Conservation (phyloP, 140 eudicot species). For the Bidens hawaiensis region DNA sequence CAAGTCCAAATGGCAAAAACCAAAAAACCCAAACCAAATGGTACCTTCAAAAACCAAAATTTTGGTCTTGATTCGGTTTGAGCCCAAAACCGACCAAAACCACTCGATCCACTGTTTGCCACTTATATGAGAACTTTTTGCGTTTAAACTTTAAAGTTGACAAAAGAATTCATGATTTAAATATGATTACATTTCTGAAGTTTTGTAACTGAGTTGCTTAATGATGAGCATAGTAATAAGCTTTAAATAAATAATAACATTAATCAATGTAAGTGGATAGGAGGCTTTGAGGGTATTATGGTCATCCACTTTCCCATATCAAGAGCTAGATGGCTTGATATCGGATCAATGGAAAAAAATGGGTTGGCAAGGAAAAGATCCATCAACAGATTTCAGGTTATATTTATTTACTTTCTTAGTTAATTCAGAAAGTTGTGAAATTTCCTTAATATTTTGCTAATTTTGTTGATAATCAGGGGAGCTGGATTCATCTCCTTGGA, state of each 20-base stretch:
- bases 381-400: conserved; percentile 95
- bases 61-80: no score
- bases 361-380: conserved; percentile 99
- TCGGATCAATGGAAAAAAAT: conserved; percentile 96
- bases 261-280: conserved; percentile 40
- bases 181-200: not conserved
- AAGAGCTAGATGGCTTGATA: conserved; percentile 56
- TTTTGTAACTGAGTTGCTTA: not conserved
- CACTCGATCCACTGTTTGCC: not conserved
- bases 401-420: conserved; percentile 8
- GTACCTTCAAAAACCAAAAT: no score
- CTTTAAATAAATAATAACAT: conserved; percentile 19
- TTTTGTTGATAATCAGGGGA: conserved; percentile 51
- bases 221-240: conserved; percentile 13
- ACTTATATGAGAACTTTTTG: not conserved
- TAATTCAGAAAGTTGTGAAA: no score
- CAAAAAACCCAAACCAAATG: no score
- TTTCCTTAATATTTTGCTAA: no score
- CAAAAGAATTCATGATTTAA: not conserved
- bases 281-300: conserved; percentile 89
- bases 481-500: conserved; percentile 95
- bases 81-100: conserved; percentile 3
- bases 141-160: conserved; percentile 10
- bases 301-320: conserved; percentile 77
- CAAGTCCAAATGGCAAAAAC: no score